Conservation (phyloP, 1,139 yeast species). For the Yamadazyma epiphylla region DNA sequence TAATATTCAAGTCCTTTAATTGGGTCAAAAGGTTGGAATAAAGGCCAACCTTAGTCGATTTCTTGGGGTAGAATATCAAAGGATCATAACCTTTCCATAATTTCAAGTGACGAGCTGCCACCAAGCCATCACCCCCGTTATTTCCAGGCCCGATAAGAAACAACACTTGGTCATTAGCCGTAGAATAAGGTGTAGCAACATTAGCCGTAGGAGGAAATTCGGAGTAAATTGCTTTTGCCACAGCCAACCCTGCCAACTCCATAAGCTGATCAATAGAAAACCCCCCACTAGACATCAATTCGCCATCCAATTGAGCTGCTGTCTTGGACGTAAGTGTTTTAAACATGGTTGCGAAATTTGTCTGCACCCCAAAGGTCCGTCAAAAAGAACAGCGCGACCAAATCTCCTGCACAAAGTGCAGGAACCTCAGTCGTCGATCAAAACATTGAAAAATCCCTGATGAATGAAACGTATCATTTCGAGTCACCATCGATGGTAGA, state of each 20-base stretch:
- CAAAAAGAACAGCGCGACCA: too few relatives aligned
- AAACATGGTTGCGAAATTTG: slow-evolving; percentile 9
- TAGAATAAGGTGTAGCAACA: too few relatives aligned
- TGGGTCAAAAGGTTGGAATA: slow-evolving; percentile 53
- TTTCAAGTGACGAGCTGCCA: slow-evolving; percentile 86
- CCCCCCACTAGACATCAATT: slow-evolving; percentile 80
- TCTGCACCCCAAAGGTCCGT: too few relatives aligned
- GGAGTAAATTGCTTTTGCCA: slow-evolving; percentile 78
- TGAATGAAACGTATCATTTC: slow-evolving; percentile 21
- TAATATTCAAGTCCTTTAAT: slow-evolving; percentile 51
- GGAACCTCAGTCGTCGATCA: too few relatives aligned
- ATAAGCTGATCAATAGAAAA: slow-evolving; percentile 90
- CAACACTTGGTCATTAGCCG: slow-evolving; percentile 41
- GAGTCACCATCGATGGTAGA: slow-evolving; percentile 36
- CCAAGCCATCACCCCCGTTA: slow-evolving; percentile 95
- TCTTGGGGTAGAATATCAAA: slow-evolving; percentile 63
- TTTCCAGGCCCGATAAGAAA: slow-evolving; percentile 93
- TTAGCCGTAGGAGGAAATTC: slow-evolving; percentile 46
- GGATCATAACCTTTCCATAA: slow-evolving; percentile 75
- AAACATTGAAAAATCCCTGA: slow-evolving; percentile 4
- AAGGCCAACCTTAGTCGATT: slow-evolving; percentile 40
- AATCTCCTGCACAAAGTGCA: too few relatives aligned
- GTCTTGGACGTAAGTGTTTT: slow-evolving; percentile 55
- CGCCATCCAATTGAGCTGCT: slow-evolving; percentile 79
- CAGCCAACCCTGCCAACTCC: slow-evolving; percentile 95